phyloP scores from a whole-genome alignment of 2,329 filamentous ascomycete species.

The Neofusicoccum parvum region DNA sequence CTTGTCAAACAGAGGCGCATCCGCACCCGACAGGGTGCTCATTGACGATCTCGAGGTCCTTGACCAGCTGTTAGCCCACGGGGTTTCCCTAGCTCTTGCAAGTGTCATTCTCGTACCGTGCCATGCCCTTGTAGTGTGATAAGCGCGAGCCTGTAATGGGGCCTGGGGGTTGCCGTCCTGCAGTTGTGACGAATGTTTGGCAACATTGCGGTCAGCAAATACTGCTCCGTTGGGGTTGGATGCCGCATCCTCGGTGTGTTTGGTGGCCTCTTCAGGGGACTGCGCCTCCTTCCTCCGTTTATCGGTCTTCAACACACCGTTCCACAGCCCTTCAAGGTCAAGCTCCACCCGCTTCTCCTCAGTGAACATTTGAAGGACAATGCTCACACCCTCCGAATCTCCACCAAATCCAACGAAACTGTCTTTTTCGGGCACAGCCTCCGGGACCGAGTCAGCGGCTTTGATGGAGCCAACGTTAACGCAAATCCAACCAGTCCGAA shows the following conservation, averaged over 20 bases:
- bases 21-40: neutral
- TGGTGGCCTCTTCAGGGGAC: constrained; percentile 31
- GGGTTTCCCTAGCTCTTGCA: constrained; percentile 9
- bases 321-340: constrained; percentile 68
- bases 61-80: neutral
- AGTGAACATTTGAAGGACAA: constrained; percentile 73
- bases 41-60: constrained; percentile 1
- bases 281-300: constrained; percentile 40
- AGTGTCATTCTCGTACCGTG: constrained; percentile 4
- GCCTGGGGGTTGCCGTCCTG: neutral
- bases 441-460: constrained; percentile 40
- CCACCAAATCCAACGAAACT: constrained; percentile 78
- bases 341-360: constrained; percentile 69
- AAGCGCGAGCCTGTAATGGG: constrained; percentile 5
- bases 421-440: constrained; percentile 33
- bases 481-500: constrained; percentile 94
- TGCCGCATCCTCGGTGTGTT: constrained; percentile 22
- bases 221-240: constrained; percentile 15
- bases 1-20: neutral
- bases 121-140: neutral
- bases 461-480: constrained; percentile 79
- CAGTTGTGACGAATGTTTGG: constrained; percentile 17
- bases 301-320: constrained; percentile 47
- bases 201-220: neutral
- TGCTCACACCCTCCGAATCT: constrained; percentile 56